A percentile compares a stretch with the other conserved stretches of the same genome.
phyloP scores from a whole-genome alignment of 352 stramenopile genomes.

The Phytophthora ramorum region DNA sequence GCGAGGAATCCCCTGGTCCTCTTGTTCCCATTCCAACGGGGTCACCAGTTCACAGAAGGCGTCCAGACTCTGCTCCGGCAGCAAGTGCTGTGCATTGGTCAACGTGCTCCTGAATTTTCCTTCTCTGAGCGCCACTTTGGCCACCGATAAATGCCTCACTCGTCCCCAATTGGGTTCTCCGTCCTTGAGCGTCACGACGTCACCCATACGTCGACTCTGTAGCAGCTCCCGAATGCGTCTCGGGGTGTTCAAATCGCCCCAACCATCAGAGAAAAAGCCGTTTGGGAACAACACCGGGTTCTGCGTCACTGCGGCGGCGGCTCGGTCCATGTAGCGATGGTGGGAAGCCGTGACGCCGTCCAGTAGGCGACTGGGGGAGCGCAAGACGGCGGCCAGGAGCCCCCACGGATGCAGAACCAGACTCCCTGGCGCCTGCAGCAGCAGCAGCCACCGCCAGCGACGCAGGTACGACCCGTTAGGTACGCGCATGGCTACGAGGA shows the following conservation, averaged over 20 bases:
- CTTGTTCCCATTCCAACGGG: slow-evolving; percentile 55
- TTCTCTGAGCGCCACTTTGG: slow-evolving; percentile 54
- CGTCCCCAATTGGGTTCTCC: slow-evolving; percentile 44
- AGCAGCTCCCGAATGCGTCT: slow-evolving; percentile 59
- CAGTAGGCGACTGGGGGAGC: slow-evolving; percentile 63
- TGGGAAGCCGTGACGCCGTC: slow-evolving; percentile 67
- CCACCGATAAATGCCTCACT: slow-evolving; percentile 29
- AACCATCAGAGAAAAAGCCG: slow-evolving; percentile 85
- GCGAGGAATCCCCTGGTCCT: slow-evolving; percentile 19
- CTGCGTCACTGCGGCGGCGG: slow-evolving; percentile 75
- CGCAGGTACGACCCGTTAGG: neutral
- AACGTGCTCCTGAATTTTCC: slow-evolving; percentile 70
- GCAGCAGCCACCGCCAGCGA: slow-evolving; percentile 35
- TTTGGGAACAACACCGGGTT: slow-evolving; percentile 77
- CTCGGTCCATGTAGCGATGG: slow-evolving; percentile 74
- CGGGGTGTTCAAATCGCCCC: slow-evolving; percentile 76
- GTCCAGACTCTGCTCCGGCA: slow-evolving; percentile 63
- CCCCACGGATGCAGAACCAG: slow-evolving; percentile 67
- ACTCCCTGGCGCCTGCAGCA: slow-evolving; percentile 26
- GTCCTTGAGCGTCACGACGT: slow-evolving; percentile 46
- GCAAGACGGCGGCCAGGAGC: slow-evolving; percentile 57
- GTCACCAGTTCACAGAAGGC: slow-evolving; percentile 78
- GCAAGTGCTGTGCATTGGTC: slow-evolving; percentile 56
- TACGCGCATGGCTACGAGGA: slow-evolving; percentile 11
- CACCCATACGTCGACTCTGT: slow-evolving; percentile 68